Evolutionary conservation across 106 monocot genomes (phyloP).

Genomic region (Platanthera guangdongensis): DNA sequence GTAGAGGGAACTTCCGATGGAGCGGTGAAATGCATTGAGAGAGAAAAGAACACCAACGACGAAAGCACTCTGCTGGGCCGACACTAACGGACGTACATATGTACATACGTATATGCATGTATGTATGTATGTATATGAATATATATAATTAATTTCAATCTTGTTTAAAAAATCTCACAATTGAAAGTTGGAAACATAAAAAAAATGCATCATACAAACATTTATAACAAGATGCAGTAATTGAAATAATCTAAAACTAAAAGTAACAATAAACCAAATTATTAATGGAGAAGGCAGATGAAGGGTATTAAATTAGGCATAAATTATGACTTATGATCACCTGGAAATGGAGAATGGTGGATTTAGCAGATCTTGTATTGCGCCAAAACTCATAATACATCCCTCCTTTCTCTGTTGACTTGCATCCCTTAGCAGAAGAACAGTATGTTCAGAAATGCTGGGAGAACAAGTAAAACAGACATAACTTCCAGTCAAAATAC

Average conservation of each 20-base stretch:
- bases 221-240: neutral
- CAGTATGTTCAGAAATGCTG: neutral
- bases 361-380: slow-evolving; percentile 37
- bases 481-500: slow-evolving; percentile 12
- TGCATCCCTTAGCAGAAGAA: slow-evolving; percentile 23
- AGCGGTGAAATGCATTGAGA: no score
- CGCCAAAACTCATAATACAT: slow-evolving; percentile 37
- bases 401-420: slow-evolving; percentile 29
- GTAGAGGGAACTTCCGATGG: no score
- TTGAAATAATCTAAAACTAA: neutral
- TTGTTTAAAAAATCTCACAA: neutral
- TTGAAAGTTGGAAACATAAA: neutral
- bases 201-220: neutral
- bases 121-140: no score
- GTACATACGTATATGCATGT: no score
- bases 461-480: neutral
- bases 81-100: no score
- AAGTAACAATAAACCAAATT: neutral
- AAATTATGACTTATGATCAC: slow-evolving; percentile 9
- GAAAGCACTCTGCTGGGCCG: no score
- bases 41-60: no score
- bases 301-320: neutral
- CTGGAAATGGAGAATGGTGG: slow-evolving; percentile 47
- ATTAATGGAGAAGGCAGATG: neutral
- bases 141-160: neutral